Evolutionary conservation across 2,329 filamentous ascomycete genomes (phyloP), one percentile per base, ranked within the genome.

Genomic region (Sclerotinia nivalis): DNA sequence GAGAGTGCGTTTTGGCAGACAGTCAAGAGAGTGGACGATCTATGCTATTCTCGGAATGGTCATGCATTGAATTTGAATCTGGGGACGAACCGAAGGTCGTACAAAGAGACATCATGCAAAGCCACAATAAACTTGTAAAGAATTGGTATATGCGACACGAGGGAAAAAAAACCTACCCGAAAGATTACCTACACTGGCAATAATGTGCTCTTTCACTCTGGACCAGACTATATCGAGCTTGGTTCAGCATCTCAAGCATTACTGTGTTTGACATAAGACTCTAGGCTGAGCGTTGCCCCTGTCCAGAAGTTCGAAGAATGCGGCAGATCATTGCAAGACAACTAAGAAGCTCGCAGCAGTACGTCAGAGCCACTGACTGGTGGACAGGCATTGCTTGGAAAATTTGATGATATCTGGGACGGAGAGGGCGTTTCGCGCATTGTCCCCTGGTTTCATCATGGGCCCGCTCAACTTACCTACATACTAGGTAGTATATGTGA

Each of bases 381-480:
- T 69, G 67, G 37, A 22, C n/a, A 34, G 20, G 18, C 25, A 45
- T 56, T 64, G 67, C 61, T 52, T 52, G 1, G 58, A 25, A 47
- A 31, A 34, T 13, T 68, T 62, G 28, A 68, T 50, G 66, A 68
- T 54, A 68, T 68, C 66, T 52, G 66, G 66, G 43, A 68, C 55
- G 31, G 45, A 49, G 66, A 62, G 40, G 4, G 67, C 49, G 67
- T 69, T 69, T 69, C 58, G 49, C 50, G 67, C 67, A 45, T 25
- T 28, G 67, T 65, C 56, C 45, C 37, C 67, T 69, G 67, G 67
- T 69, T 69, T 69, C 67, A 69, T 65, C 58, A 7, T 65, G 28
- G 67, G 31, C 49, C 67, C 67, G 67, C 67, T 43, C 49, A 37
- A n/a, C 54, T 31, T 31, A 37, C 31, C 37, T n/a, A 10, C 15